Evolutionary conservation across 331 rosid species (phyloP), one percentile per base, ranked within the genome.

Genomic region (Quercus tomentella): DNA sequence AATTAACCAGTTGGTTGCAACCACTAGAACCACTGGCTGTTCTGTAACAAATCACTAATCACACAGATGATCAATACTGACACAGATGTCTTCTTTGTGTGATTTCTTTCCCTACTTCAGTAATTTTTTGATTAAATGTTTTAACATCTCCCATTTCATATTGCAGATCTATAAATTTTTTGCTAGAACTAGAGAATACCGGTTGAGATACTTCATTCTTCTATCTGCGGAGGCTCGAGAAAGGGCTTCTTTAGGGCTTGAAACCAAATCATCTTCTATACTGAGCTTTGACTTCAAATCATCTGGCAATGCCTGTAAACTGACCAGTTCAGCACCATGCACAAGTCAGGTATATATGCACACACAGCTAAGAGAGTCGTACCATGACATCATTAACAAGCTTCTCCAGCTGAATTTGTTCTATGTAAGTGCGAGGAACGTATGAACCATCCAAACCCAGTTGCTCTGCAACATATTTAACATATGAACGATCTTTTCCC

Each of bases 371-470:
- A 23, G 80, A 45, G 71, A 56, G 71, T 69, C 90, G 71, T 88
- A 96, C 99, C 97, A 96, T 93, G 78, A 96, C 99, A 93, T 96
- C 99, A 84, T 96, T 91, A 55, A 93, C 91, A 65, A 95, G 98
- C 84, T 93, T 93, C 87, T 95, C 99, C 81, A 95, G 92, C 87
- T 95, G 99, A 86, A 96, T 96, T 84, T 96, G 99, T 89, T 96
- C 99, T 10, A 96, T 93, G 79, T 96, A 96, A 82, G 99, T 93
- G 75, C 97, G 96, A 75, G 98, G 91, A 84, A 96, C 88, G 80
- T 93, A 93, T 63, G 97, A 91, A 68, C 97, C 98, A 74, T 93
- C 97, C 91, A 96, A 81, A 20, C 78, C 89, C 80, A 96, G 88
- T 83, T 89, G 90, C 89, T 89, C 91, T 1, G 97, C 97, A 2